Conservation (phyloP, 306 rosid species). For the Trichosanthes cucumerina region DNA sequence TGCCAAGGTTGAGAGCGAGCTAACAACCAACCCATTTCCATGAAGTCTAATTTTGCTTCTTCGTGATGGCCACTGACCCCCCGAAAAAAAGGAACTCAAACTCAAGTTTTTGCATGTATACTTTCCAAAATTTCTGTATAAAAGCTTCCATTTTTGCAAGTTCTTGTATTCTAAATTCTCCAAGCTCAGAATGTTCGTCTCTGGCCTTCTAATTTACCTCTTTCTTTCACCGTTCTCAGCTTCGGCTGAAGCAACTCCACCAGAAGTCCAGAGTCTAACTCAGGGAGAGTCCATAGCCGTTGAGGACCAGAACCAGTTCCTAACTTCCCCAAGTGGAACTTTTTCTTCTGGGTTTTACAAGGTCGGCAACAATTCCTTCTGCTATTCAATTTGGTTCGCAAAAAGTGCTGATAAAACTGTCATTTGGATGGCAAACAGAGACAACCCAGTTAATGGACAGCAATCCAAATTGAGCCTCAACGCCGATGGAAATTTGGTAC, state of each 20-base stretch:
- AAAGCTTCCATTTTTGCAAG: background rate
- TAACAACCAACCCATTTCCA: background rate
- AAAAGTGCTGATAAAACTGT: background rate
- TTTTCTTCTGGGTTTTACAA: slow-evolving; percentile 13
- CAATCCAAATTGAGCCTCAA: slow-evolving; percentile 7
- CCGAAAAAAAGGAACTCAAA: background rate
- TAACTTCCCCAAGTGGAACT: background rate
- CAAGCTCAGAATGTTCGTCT: background rate
- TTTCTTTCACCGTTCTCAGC: background rate
- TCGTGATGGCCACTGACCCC: background rate
- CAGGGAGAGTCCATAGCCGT: background rate
- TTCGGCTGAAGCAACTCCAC: background rate
- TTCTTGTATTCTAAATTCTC: background rate
- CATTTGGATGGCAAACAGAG: slow-evolving; percentile 21
- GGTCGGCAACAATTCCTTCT: slow-evolving; percentile 13
- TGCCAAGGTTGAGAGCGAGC: background rate
- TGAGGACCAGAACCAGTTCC: background rate
- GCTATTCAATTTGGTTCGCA: slow-evolving; percentile 17
- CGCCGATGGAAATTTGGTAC: background rate
- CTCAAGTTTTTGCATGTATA: background rate
- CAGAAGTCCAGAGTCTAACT: background rate
- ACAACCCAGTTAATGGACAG: slow-evolving; percentile 12
- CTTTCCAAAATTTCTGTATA: background rate
- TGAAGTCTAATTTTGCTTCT: background rate
- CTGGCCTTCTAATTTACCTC: background rate